These are phyloP conservation scores for Ceratobasidium sp. DNA, from an alignment of 1,284 basidiomycete species.

Conservation along the genomic window DNA sequence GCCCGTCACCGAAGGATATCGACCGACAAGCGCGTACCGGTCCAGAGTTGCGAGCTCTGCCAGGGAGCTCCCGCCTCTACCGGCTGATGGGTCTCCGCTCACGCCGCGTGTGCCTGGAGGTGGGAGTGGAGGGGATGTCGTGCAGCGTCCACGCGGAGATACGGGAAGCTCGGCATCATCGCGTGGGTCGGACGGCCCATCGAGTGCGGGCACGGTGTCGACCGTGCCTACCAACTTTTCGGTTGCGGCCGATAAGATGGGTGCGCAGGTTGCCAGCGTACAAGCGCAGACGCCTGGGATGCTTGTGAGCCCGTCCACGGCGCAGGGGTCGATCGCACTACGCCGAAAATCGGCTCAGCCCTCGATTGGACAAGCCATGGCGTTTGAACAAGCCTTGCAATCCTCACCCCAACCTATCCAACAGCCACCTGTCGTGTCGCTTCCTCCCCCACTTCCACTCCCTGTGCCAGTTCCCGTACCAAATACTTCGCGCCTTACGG, in stretches of 20 bases:
- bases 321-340: slow-evolving; percentile 70
- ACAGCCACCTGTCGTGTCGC: slow-evolving; percentile 14
- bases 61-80: slow-evolving; percentile 33
- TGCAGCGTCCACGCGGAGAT: slow-evolving; percentile 36
- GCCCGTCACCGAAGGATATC: slow-evolving; percentile 35
- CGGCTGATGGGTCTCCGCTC: slow-evolving; percentile 18
- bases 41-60: slow-evolving; percentile 19
- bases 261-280: neutral
- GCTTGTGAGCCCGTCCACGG: slow-evolving; percentile 54
- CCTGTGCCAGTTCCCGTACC: slow-evolving; percentile 46
- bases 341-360: slow-evolving; percentile 57
- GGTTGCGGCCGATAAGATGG: slow-evolving; percentile 21
- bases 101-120: slow-evolving; percentile 24
- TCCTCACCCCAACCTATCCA: neutral
- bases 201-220: slow-evolving; percentile 35
- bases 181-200: slow-evolving; percentile 30
- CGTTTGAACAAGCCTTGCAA: slow-evolving; percentile 21
- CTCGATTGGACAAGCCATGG: slow-evolving; percentile 28
- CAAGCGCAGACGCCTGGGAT: slow-evolving; percentile 3
- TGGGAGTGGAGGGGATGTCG: slow-evolving; percentile 10
- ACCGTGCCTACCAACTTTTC: slow-evolving; percentile 33
- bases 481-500: slow-evolving; percentile 51
- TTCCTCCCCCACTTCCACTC: slow-evolving; percentile 28
- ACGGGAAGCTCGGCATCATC: slow-evolving; percentile 36
- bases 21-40: slow-evolving; percentile 34